Base-by-base conservation (phyloP, 2,329 filamentous ascomycete species). In the Neonectria sp. region DNA sequence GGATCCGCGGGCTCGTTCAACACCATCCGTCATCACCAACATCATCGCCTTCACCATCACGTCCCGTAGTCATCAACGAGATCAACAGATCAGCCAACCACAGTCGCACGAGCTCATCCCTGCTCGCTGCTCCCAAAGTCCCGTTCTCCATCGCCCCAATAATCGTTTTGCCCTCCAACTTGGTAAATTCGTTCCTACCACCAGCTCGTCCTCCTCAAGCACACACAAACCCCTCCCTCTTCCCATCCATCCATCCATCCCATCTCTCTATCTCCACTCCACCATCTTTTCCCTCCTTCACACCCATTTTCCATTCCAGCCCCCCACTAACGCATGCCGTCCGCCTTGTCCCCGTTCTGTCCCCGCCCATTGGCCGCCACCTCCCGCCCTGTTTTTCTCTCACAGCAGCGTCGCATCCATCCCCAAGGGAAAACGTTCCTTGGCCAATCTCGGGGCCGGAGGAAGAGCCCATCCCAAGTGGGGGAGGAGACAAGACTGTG, bases 281-380 rank as follows among this genome's bases (percentile, higher is more conserved):
- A 67, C 69, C 62, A 66, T 67, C 55, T 43, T 33, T 15, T 55
- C 62, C 62, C 61, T 70, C 68, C 61, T 33, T 12, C 68, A 62
- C 51, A 59, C 43, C 53, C 53, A 27, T 49, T 37, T 48, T 51
- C 43, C 55, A 65, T 63, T 62, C 64, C 64, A 67, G 40, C 46
- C 51, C 52, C 57, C 56, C 46, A 17, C 67, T 65, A 69, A 68
- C 63, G 70, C 68, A 73, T 76, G 71, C 74, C 74, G 74, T 76
- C 75, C 74, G 74, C 74, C 74, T 68, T 73, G 56, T 60, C 60
- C 31, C 51, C 55, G 13, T 31, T 40, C 51, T 46, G 60, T 21
- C 60, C 51, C 27, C 21, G 60, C 59, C 63, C 64, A 75, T 73
- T 76, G 73, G 73, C 56, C 62, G 62, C 66, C 66, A 68, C 66